Conservation (phyloP, 495 filamentous ascomycete genomes). For the Daldinia childiae region DNA sequence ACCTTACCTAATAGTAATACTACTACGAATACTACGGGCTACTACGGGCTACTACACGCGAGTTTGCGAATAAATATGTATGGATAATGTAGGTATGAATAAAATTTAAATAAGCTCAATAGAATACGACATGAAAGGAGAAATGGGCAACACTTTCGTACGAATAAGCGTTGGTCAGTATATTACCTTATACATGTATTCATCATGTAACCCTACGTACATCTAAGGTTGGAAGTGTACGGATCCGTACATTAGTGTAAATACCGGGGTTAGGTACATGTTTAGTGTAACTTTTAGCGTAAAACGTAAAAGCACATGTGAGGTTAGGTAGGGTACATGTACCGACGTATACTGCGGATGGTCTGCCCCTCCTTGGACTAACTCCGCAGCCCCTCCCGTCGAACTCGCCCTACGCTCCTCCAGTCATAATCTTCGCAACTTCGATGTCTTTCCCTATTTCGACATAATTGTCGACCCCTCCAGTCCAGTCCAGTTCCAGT, state of each 20-base stretch:
- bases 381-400: slow-evolving; percentile 21
- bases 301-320: background rate
- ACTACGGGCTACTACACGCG: background rate
- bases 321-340: background rate
- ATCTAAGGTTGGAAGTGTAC: slow-evolving; percentile 13
- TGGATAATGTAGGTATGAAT: background rate
- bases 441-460: slow-evolving; percentile 32
- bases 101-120: slow-evolving; percentile 12
- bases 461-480: slow-evolving; percentile 38
- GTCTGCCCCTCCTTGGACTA: slow-evolving; percentile 29
- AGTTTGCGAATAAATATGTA: background rate
- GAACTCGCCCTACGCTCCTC: slow-evolving; percentile 26
- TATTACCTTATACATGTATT: slow-evolving; percentile 10
- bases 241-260: slow-evolving; percentile 3
- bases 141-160: slow-evolving; percentile 8
- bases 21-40: background rate
- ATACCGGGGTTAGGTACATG: background rate
- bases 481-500: no score
- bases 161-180: slow-evolving; percentile 20
- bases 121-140: slow-evolving; percentile 23
- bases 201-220: slow-evolving; percentile 6
- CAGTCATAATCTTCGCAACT: slow-evolving; percentile 29
- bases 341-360: background rate
- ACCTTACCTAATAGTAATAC: background rate
- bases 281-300: background rate